phyloP scores from a whole-genome alignment of 2,329 filamentous ascomycete species.

The Fusarium humuli region DNA sequence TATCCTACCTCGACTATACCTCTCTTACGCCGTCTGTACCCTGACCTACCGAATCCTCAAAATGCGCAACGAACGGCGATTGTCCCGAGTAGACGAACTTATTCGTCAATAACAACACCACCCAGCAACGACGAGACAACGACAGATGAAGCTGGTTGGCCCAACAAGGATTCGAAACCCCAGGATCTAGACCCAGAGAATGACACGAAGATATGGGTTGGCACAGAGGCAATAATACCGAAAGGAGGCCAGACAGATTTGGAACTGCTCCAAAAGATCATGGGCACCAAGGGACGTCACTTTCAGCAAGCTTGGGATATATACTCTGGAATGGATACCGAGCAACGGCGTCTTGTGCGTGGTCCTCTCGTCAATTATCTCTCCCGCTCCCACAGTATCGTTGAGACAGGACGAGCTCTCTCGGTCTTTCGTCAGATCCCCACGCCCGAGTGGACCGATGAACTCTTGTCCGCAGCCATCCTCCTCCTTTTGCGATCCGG shows the following conservation, averaged over 20 bases:
- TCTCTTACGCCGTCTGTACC: conserved; percentile 56
- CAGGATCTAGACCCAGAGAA: not conserved
- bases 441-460: conserved; percentile 54
- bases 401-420: conserved; percentile 60
- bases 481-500: conserved; percentile 56
- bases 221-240: not conserved
- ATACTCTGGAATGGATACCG: conserved; percentile 54
- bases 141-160: not conserved
- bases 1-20: conserved; percentile 61
- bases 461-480: conserved; percentile 56
- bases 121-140: conserved; percentile 1
- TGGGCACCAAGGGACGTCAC: conserved; percentile 43
- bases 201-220: not conserved
- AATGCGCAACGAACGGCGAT: conserved; percentile 22
- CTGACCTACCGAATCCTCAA: conserved; percentile 44
- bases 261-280: conserved; percentile 31
- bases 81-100: conserved; percentile 43
- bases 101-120: conserved; percentile 43
- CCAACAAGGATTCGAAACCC: not conserved
- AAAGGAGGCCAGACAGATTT: not conserved
- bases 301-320: conserved; percentile 59
- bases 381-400: conserved; percentile 55
- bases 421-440: conserved; percentile 57
- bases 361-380: conserved; percentile 57
- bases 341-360: conserved; percentile 47